Evolutionary conservation across 441 rosid genomes (phyloP).

Genomic region (Erodium moschatum): DNA sequence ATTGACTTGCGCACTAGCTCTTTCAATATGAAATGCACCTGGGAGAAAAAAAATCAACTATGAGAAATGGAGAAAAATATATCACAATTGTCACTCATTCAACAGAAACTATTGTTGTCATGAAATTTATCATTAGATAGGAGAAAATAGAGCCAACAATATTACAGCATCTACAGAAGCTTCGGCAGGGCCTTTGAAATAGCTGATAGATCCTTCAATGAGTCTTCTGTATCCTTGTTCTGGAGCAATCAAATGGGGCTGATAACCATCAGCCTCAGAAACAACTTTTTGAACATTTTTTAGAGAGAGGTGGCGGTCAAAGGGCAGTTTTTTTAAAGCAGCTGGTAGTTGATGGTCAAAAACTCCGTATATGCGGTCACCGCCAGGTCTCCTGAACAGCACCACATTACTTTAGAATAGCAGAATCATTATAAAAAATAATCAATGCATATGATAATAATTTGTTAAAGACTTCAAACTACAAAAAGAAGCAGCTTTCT

Average conservation of each 20-base stretch:
- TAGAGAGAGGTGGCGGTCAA: slow-evolving; percentile 80
- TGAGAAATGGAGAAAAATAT: background rate
- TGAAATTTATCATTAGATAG: background rate
- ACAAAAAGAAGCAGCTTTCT: background rate
- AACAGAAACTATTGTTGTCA: background rate
- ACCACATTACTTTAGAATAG: background rate
- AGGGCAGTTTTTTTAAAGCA: slow-evolving; percentile 89
- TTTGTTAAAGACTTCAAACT: background rate
- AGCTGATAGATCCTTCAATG: slow-evolving; percentile 88
- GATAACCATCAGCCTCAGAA: slow-evolving; percentile 98
- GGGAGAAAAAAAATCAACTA: slow-evolving; percentile 15
- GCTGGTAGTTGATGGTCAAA: slow-evolving; percentile 97
- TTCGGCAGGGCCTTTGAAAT: slow-evolving; percentile 97
- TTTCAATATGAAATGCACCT: slow-evolving; percentile 93
- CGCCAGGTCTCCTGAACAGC: slow-evolving; percentile 80
- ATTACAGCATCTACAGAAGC: slow-evolving; percentile 95
- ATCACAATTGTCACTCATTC: background rate
- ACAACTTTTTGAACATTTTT: slow-evolving; percentile 94
- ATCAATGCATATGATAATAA: background rate
- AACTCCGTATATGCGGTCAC: slow-evolving; percentile 90
- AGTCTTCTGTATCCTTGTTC: slow-evolving; percentile 98
- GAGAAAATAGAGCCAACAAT: slow-evolving; percentile 16
- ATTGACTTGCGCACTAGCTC: slow-evolving; percentile 94
- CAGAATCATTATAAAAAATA: background rate
- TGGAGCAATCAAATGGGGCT: slow-evolving; percentile 98